Evolutionary conservation across 495 filamentous ascomycete species (phyloP).

Genomic region (Xylaria longipes): DNA sequence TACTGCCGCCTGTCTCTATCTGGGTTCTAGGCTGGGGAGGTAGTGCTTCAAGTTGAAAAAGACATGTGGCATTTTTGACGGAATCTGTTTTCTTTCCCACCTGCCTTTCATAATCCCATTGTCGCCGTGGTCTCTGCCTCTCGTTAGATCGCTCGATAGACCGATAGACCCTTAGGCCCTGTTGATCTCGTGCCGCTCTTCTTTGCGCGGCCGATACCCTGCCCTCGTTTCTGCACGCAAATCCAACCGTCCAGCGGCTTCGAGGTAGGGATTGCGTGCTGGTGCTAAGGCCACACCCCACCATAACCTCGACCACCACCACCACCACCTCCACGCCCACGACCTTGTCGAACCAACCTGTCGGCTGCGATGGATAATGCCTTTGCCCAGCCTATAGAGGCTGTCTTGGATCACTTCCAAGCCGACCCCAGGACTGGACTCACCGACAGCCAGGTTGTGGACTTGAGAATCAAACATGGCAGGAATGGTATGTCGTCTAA

Average conservation of each 20-base stretch:
- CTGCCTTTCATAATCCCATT: constrained; percentile 27
- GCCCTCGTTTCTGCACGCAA: constrained; percentile 22
- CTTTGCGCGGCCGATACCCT: constrained; percentile 2
- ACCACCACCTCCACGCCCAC: constrained; percentile 24
- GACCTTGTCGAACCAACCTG: neutral
- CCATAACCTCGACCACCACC: constrained; percentile 21
- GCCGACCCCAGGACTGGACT: constrained; percentile 73
- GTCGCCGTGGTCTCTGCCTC: constrained; percentile 18
- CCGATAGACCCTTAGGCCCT: constrained; percentile 8
- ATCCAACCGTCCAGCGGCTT: constrained; percentile 17
- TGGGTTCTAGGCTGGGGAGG: neutral
- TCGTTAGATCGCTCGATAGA: constrained; percentile 16
- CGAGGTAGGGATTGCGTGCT: constrained; percentile 27
- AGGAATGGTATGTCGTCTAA: constrained; percentile 74
- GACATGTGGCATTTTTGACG: constrained; percentile 45
- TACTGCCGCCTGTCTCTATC: neutral
- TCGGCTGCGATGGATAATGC: constrained; percentile 74
- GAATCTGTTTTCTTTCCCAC: constrained; percentile 15
- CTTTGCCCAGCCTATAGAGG: constrained; percentile 69
- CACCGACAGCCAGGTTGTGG: constrained; percentile 69
- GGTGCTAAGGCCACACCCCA: constrained; percentile 26
- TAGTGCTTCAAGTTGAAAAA: constrained; percentile 26
- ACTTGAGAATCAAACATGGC: constrained; percentile 72
- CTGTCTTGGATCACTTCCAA: constrained; percentile 74
- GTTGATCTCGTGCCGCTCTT: constrained; percentile 2